phyloP scores from a whole-genome alignment of 2,329 filamentous ascomycete species.

The Colletotrichum godetiae region DNA sequence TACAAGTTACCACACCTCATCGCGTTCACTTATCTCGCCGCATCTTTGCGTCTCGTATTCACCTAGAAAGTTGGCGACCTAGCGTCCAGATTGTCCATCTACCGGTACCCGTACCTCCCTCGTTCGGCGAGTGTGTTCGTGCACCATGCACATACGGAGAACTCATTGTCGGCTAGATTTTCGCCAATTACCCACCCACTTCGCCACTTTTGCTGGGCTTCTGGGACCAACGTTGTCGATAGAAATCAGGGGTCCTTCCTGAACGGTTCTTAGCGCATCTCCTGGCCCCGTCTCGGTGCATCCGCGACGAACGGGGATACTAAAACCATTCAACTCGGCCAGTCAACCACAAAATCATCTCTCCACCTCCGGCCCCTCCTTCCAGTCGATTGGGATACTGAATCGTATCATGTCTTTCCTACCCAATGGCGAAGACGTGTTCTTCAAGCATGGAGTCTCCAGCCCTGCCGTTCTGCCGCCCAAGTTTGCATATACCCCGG shows the following conservation, averaged over 20 bases:
- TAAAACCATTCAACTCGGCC: constrained; percentile 2
- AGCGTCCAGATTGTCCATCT: neutral
- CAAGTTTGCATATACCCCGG: neutral
- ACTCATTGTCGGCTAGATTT: neutral
- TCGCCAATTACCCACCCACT: constrained; percentile 12
- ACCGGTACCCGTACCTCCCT: neutral
- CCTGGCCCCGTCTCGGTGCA: constrained; percentile 33
- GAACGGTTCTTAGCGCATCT: constrained; percentile 29
- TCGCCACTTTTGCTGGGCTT: constrained; percentile 8
- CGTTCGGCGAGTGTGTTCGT: neutral
- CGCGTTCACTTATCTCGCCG: neutral
- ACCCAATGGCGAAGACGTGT: constrained; percentile 11
- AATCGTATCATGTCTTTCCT: constrained; percentile 28
- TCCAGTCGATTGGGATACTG: constrained; percentile 33
- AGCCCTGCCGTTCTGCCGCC: neutral
- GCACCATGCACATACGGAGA: neutral
- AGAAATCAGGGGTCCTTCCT: constrained; percentile 34
- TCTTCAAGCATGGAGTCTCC: neutral
- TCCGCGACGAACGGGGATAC: constrained; percentile 31
- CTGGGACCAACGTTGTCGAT: constrained; percentile 23
- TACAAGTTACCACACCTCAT: neutral
- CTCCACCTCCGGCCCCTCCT: constrained; percentile 21
- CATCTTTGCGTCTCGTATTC: constrained; percentile 22
- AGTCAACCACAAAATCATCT: constrained; percentile 5
- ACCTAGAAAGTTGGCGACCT: neutral